Evolutionary conservation across 2,329 filamentous ascomycete genomes (phyloP), one percentile per base, ranked within the genome.

Genomic region (Fusarium mexicanum): DNA sequence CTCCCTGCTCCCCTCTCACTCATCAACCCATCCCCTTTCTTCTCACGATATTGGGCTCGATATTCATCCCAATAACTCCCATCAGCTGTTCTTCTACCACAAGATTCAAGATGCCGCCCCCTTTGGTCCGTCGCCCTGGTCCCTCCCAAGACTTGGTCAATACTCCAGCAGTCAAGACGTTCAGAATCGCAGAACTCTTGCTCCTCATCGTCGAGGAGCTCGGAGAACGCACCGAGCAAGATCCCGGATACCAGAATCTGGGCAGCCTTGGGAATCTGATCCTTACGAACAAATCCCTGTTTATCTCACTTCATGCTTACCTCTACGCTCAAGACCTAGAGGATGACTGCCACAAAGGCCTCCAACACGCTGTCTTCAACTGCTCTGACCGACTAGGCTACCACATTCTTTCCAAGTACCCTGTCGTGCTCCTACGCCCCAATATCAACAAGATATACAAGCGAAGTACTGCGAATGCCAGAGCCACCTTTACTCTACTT

Each of bases 261-360:
- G n/a, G 35, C 8, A 68, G 47, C 10, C 47, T 68, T n/a, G 63
- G 46, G 3, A 68, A 24, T 17, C 35, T 68, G 14, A 44, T 37
- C 20, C 65, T 38, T 47, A 20, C 54, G n/a, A 59, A 59, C 41
- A 65, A 41, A 22, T 48, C 40, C 26, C n/a, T 43, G 6, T 29
- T 37, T 10, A 33, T 38, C 10, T n/a, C 35, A 22, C 41, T 68
- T 7, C 33, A 68, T 13, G 8, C 9, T 8, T 41, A 62, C 24
- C 64, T 68, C 10, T 68, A 68, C 40, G 22, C 29, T 13, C 54
- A 54, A 22, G 65, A 68, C 35, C 10, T 68, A 8, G 7, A 43
- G 22, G 22, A 35, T 24, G 8, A 8, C 11, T 11, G 11, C 20
- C 17, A 41, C 8, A 11, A 29, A 17, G 65, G 65, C 17, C 31